phyloP scores from a whole-genome alignment of 257 asterid genomes.

The Rhazya stricta region DNA sequence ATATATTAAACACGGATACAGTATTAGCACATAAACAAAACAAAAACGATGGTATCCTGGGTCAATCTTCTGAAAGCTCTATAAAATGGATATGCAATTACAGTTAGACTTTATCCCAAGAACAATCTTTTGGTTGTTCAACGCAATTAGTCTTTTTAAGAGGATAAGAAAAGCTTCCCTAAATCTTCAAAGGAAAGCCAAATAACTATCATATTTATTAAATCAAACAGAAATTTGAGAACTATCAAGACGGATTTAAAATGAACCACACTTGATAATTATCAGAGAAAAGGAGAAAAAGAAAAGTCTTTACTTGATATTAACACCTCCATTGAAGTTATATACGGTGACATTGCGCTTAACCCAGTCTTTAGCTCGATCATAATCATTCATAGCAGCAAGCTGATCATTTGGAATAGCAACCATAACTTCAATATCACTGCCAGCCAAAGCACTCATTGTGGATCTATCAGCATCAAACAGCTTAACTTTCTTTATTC shows the following conservation, averaged over 20 bases:
- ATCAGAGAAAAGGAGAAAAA: neutral
- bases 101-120: neutral
- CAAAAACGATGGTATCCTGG: neutral
- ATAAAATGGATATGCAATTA: neutral
- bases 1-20: neutral
- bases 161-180: neutral
- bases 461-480: slow-evolving; percentile 34
- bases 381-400: slow-evolving; percentile 25
- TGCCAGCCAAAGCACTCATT: slow-evolving; percentile 35
- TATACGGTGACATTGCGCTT: slow-evolving; percentile 23
- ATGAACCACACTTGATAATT: neutral
- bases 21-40: neutral
- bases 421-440: slow-evolving; percentile 33
- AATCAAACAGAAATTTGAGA: neutral
- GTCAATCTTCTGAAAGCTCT: no score
- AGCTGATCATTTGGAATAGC: slow-evolving; percentile 36
- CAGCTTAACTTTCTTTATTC: slow-evolving; percentile 29
- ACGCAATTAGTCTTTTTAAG: neutral
- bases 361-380: slow-evolving; percentile 29
- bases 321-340: slow-evolving; percentile 29
- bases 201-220: neutral
- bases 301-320: slow-evolving; percentile 24
- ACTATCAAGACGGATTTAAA: neutral
- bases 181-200: no score
- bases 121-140: neutral